Percentiles rank a stretch among this genome's conserved stretches.
These are phyloP conservation scores for Debaryomyces subglobosus DNA, from an alignment of 1,139 yeast genomes.

Conservation along the genomic window DNA sequence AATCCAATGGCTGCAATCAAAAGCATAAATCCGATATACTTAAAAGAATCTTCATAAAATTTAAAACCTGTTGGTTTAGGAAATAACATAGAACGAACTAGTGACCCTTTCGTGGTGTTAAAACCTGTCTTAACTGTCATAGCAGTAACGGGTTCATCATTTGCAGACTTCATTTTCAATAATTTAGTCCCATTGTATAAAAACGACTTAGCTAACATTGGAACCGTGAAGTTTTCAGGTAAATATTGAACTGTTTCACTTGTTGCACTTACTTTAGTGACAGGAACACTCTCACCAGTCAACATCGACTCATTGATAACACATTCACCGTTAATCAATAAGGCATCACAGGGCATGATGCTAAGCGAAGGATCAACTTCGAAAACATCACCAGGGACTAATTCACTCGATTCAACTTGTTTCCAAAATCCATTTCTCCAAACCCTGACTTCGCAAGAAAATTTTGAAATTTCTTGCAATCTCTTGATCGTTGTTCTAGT, in stretches of 20 bases:
- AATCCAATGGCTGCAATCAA: slow-evolving; percentile 84
- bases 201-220: slow-evolving; percentile 70
- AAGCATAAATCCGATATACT: slow-evolving; percentile 94
- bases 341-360: slow-evolving; percentile 84
- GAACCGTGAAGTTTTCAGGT: slow-evolving; percentile 62
- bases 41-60: slow-evolving; percentile 91
- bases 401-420: slow-evolving; percentile 72
- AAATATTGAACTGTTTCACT: slow-evolving; percentile 61
- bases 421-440: slow-evolving; percentile 95
- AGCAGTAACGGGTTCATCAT: slow-evolving; percentile 80
- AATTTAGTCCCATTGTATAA: slow-evolving; percentile 88
- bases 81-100: slow-evolving; percentile 91
- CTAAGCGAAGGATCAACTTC: slow-evolving; percentile 85
- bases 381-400: slow-evolving; percentile 94
- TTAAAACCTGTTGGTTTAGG: slow-evolving; percentile 95
- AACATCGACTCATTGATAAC: slow-evolving; percentile 94
- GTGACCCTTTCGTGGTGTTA: slow-evolving; percentile 93
- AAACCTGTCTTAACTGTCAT: slow-evolving; percentile 90
- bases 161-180: slow-evolving; percentile 70
- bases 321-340: slow-evolving; percentile 87
- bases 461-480: slow-evolving; percentile 71
- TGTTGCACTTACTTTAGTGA: slow-evolving; percentile 72
- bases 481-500: slow-evolving; percentile 76
- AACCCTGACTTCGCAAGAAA: slow-evolving; percentile 81
- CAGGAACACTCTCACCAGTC: slow-evolving; percentile 98